These are phyloP conservation scores for Ganoderma lingzhi DNA, from an alignment of 1,284 basidiomycete genomes.

Conservation along the genomic window DNA sequence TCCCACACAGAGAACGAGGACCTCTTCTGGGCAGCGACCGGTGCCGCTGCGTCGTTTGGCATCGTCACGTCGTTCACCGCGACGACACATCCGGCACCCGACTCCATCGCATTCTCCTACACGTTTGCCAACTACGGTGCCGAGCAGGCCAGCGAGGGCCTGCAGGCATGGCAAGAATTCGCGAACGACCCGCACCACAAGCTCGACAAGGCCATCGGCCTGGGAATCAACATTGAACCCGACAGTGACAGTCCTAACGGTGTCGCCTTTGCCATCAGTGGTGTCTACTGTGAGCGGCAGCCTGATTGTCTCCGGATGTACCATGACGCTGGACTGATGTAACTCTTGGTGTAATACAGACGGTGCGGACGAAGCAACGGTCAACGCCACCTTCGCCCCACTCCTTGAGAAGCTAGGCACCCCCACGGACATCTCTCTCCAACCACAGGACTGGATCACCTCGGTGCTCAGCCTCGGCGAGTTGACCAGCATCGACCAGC, in stretches of 20 bases:
- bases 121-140: constrained; percentile 17
- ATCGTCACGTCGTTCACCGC: constrained; percentile 47
- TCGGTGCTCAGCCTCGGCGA: constrained; percentile 20
- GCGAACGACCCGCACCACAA: constrained; percentile 9
- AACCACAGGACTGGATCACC: constrained; percentile 21
- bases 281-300: constrained; percentile 18
- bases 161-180: constrained; percentile 23
- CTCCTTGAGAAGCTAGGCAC: constrained; percentile 17
- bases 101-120: constrained; percentile 20
- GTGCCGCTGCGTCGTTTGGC: constrained; percentile 52
- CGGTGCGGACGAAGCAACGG: constrained; percentile 16
- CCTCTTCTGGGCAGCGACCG: constrained; percentile 52
- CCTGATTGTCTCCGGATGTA: no score
- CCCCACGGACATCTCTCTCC: constrained; percentile 3
- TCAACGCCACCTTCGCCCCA: constrained; percentile 23
- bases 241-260: background rate
- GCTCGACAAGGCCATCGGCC: constrained; percentile 18
- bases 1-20: constrained; percentile 46
- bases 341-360: constrained; percentile 3
- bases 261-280: constrained; percentile 14
- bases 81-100: constrained; percentile 13
- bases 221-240: constrained; percentile 15
- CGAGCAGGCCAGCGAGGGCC: constrained; percentile 15
- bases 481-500: background rate
- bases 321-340: background rate